Evolutionary conservation across 306 rosid species (phyloP), one percentile per base, ranked within the genome.

Genomic region (Citrullus mucosospermus): DNA sequence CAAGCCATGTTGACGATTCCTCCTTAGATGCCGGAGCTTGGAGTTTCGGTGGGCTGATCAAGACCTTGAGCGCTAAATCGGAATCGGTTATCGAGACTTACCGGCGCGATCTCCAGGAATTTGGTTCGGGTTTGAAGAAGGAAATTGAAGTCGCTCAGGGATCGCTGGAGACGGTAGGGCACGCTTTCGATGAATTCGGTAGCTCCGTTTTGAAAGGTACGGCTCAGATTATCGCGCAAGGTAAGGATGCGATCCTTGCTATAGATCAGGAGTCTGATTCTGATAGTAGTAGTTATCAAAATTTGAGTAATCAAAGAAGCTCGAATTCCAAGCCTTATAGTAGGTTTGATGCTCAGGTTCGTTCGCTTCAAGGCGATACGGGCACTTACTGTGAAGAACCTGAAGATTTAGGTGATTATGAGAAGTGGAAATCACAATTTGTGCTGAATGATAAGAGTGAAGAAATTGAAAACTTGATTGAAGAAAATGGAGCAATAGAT

Each of bases 71-170:
- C 0, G 34, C 87, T 46, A 90, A 76, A 81, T 93, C 98, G n/a
- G 96, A 91, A 81, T 85, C 96, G 4, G 95, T 93, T 18, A 85
- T 93, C 80, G 97, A 93, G 41, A 91, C 93, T n/a, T 93, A 91
- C 86, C 90, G 96, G 48, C 92, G 92, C n/a, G 98, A 93, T 88
- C 86, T 93, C 34, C 84, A 89, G 66, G 98, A 91, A 82, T 91
- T 91, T 80, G 81, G 92, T 34, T 84, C 88, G 76, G 96, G 97
- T 17, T 83, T 93, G 72, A 86, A 82, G 82, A 93, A 85, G 69
- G 97, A 93, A 86, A 87, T 91, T 39, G 98, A 90, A 82, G 98
- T 93, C 16, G 98, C 96, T 10, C 97, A 91, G 1, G 98, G 93
- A 7, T 93, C 96, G 55, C 78, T 93, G 39, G 93, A 82, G 85